Evolutionary conservation across 192 early-diverging fungal species (phyloP).

Genomic region (Oehlia diaphana): DNA sequence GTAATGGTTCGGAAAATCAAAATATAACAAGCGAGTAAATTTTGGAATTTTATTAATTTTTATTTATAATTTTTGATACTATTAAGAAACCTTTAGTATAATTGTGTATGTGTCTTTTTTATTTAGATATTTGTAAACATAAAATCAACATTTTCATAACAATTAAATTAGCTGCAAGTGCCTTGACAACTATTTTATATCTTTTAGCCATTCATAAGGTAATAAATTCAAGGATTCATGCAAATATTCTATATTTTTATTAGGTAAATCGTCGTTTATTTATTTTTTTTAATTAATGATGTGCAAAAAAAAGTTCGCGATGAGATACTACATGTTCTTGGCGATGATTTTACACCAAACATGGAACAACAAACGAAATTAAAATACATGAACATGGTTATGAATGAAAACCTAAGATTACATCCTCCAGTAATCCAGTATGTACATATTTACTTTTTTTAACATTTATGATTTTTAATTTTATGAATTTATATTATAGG

Average conservation of each 20-base stretch:
- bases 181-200: not conserved
- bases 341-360: not conserved
- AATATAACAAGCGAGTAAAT: not conserved
- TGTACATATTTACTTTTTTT: not conserved
- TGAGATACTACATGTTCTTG: not conserved
- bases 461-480: too few relatives aligned
- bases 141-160: too few relatives aligned
- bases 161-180: not conserved
- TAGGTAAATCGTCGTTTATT: not conserved
- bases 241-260: too few relatives aligned
- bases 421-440: slow-evolving; percentile 11
- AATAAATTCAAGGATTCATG: not conserved
- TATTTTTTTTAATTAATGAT: not conserved
- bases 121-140: not conserved
- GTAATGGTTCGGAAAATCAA: not conserved
- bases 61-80: not conserved
- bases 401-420: slow-evolving; percentile 2
- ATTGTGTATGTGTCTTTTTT: not conserved
- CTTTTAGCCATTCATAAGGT: not conserved
- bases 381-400: not conserved
- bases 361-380: not conserved
- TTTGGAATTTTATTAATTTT: not conserved
- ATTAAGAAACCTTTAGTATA: not conserved
- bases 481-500: too few relatives aligned
- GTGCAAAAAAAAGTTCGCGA: not conserved